phyloP scores from a whole-genome alignment of 1,284 basidiomycete genomes.

The Trichosporon ovoides region DNA sequence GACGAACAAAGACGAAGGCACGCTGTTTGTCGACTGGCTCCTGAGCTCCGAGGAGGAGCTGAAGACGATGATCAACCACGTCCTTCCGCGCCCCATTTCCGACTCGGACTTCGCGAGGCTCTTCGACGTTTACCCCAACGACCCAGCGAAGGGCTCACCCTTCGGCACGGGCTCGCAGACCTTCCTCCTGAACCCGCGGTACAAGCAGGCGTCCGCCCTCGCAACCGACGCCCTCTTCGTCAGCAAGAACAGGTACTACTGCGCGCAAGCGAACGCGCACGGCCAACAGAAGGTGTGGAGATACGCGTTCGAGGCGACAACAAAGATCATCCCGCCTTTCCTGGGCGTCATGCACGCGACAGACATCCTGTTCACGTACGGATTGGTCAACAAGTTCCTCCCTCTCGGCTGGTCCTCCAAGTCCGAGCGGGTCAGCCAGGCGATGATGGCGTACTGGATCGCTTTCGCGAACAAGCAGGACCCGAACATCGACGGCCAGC shows the following conservation, averaged over 20 bases:
- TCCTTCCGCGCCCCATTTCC: background rate
- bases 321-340: constrained; percentile 3
- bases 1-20: constrained; percentile 24
- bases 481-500: constrained; percentile 28
- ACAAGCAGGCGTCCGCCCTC: constrained; percentile 32
- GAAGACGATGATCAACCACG: background rate
- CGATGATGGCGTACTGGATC: constrained; percentile 14
- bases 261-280: constrained; percentile 26
- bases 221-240: constrained; percentile 35
- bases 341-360: constrained; percentile 21
- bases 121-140: background rate
- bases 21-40: constrained; percentile 16
- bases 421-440: background rate
- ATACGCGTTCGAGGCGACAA: constrained; percentile 31
- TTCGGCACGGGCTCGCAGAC: constrained; percentile 41
- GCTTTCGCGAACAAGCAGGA: constrained; percentile 44
- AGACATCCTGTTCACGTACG: constrained; percentile 33
- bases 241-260: constrained; percentile 28
- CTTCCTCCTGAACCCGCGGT: constrained; percentile 25
- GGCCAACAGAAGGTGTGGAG: constrained; percentile 33
- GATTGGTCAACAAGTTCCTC: constrained; percentile 10
- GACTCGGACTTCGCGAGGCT: background rate
- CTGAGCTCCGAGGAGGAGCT: background rate
- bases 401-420: background rate
- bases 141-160: constrained; percentile 25